Percentiles rank a stretch among this genome's conserved stretches.
Conservation (phyloP, 1,284 basidiomycete genomes). For the Papiliotrema terrestris region DNA sequence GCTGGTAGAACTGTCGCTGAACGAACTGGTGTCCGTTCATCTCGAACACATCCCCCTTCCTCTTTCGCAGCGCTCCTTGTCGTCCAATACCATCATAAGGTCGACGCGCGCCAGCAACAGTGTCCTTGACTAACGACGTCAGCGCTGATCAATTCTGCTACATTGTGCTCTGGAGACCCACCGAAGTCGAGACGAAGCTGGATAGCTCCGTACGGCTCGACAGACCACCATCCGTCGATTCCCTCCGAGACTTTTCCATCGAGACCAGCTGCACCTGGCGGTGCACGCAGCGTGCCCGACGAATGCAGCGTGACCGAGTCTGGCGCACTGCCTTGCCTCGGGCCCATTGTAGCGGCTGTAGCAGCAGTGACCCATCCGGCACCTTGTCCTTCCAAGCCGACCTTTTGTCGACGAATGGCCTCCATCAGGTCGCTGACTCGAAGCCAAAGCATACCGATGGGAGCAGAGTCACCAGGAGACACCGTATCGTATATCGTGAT, state of each 20-base stretch:
- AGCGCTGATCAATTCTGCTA: background rate
- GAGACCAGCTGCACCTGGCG: slow-evolving; percentile 10
- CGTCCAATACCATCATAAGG: slow-evolving; percentile 94
- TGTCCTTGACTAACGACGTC: slow-evolving; percentile 77
- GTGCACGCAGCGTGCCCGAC: slow-evolving; percentile 22
- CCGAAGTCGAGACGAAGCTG: slow-evolving; percentile 82
- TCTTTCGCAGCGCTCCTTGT: slow-evolving; percentile 95
- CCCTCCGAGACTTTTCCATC: slow-evolving; percentile 59
- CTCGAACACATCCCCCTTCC: slow-evolving; percentile 96
- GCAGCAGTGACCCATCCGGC: slow-evolving; percentile 84
- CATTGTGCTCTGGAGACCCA: slow-evolving; percentile 51
- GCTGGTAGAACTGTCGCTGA: slow-evolving; percentile 95
- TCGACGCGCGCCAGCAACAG: slow-evolving; percentile 76
- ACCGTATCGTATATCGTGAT: slow-evolving; percentile 94
- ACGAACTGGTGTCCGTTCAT: slow-evolving; percentile 99
- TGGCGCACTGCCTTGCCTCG: slow-evolving; percentile 34
- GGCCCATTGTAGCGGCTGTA: slow-evolving; percentile 48
- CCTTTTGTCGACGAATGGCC: slow-evolving; percentile 88
- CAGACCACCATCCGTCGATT: slow-evolving; percentile 94
- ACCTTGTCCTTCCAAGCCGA: slow-evolving; percentile 69
- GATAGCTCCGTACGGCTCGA: slow-evolving; percentile 96
- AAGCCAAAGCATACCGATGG: slow-evolving; percentile 95
- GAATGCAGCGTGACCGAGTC: slow-evolving; percentile 36
- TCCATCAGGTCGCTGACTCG: slow-evolving; percentile 93
- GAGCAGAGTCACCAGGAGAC: slow-evolving; percentile 71